Conservation (phyloP, 805 yeast species). For the Monosporozyma servazzii region DNA sequence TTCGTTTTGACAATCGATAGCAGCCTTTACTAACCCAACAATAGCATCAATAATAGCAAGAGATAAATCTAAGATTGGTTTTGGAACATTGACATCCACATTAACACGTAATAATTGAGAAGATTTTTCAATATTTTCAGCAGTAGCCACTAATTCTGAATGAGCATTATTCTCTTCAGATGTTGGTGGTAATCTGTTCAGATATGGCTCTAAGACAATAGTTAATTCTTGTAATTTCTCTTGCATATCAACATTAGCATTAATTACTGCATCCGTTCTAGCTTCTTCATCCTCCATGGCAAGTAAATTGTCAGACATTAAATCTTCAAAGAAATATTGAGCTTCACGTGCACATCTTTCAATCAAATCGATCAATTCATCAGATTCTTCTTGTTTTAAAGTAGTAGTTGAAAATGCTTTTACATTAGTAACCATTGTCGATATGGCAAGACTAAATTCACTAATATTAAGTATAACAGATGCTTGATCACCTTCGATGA, state of each 20-base stretch:
- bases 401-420: slow-evolving; percentile 9
- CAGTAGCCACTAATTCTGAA: slow-evolving; percentile 63
- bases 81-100: slow-evolving; percentile 40
- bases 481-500: slow-evolving; percentile 48
- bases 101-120: slow-evolving; percentile 54
- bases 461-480: slow-evolving; percentile 23
- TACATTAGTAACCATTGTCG: slow-evolving; percentile 32
- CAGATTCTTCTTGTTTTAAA: slow-evolving; percentile 2
- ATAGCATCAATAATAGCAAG: slow-evolving; percentile 74
- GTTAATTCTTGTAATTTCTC: slow-evolving; percentile 53
- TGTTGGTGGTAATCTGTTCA: slow-evolving; percentile 12
- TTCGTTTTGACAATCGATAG: slow-evolving; percentile 74
- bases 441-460: slow-evolving; percentile 39
- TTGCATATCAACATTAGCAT: slow-evolving; percentile 67
- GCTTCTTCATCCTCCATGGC: slow-evolving; percentile 49
- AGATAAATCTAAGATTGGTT: slow-evolving; percentile 69
- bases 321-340: slow-evolving; percentile 50
- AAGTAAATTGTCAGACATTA: slow-evolving; percentile 45
- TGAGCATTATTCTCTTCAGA: slow-evolving; percentile 55
- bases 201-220: slow-evolving; percentile 45
- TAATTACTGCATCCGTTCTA: slow-evolving; percentile 67
- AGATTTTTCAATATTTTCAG: slow-evolving; percentile 58
- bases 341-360: slow-evolving; percentile 52
- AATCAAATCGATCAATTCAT: slow-evolving; percentile 6
- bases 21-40: slow-evolving; percentile 58